Percentiles rank a stretch among this genome's conserved stretches.
Evolutionary conservation across 768 basidiomycete genomes (phyloP).

Genomic region (Sarcodon sp.): DNA sequence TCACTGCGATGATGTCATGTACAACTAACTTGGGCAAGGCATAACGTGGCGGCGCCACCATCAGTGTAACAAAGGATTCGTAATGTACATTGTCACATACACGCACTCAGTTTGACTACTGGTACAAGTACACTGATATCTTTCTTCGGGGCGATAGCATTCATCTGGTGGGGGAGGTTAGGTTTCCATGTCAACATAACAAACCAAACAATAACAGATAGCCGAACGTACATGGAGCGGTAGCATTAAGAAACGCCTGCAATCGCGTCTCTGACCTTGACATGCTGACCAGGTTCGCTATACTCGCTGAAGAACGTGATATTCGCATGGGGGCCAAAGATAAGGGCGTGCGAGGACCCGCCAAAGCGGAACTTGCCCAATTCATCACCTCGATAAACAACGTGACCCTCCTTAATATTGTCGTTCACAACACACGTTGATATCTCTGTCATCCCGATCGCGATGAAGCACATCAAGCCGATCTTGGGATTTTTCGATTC

Average conservation of each 20-base stretch:
- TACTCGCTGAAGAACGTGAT: slow-evolving; percentile 3
- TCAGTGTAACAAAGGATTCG: too few species aligned
- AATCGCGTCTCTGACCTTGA: slow-evolving; percentile 7
- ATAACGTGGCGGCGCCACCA: too few species aligned
- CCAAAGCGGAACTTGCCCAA: slow-evolving; percentile 56
- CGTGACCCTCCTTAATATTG: slow-evolving; percentile 27
- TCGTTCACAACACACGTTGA: slow-evolving; percentile 38
- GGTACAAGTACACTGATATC: too few species aligned
- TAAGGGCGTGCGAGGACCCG: slow-evolving; percentile 35
- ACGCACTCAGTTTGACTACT: too few species aligned
- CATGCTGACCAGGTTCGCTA: neutral
- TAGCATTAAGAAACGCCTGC: neutral
- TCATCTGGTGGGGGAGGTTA: too few species aligned
- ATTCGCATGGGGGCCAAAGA: slow-evolving; percentile 25
- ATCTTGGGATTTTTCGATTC: slow-evolving; percentile 35
- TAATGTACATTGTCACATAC: too few species aligned
- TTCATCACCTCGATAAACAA: slow-evolving; percentile 38
- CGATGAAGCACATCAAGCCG: slow-evolving; percentile 45
- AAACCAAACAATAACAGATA: too few species aligned
- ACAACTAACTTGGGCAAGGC: too few species aligned
- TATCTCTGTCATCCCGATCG: slow-evolving; percentile 48
- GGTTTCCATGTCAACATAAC: too few species aligned
- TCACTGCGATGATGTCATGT: too few species aligned
- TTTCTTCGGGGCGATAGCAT: too few species aligned
- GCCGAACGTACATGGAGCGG: too few species aligned